A percentile compares a stretch with the other conserved stretches of the same genome.
Evolutionary conservation across 106 monocot species (phyloP).

Genomic region (Narthecium ossifragum): DNA sequence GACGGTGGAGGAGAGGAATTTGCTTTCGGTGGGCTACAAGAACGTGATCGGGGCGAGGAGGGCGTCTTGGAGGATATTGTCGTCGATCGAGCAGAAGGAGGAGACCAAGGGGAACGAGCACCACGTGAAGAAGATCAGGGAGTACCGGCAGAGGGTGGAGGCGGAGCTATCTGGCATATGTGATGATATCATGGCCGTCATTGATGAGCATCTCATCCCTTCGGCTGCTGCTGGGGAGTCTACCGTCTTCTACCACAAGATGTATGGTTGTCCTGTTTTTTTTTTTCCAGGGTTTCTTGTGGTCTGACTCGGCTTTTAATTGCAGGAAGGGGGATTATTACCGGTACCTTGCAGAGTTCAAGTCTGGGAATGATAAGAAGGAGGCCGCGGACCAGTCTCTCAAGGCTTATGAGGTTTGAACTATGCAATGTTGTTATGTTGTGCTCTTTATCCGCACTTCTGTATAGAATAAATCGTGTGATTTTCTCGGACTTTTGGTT

Average conservation of each 20-base stretch:
- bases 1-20: slow-evolving; percentile 42
- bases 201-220: slow-evolving; percentile 60
- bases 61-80: slow-evolving; percentile 41
- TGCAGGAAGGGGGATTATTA: slow-evolving; percentile 50
- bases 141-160: slow-evolving; percentile 40
- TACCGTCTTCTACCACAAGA: slow-evolving; percentile 63
- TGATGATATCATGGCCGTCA: slow-evolving; percentile 47
- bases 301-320: neutral
- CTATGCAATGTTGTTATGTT: no score
- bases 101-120: slow-evolving; percentile 24
- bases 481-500: neutral
- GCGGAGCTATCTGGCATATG: slow-evolving; percentile 39
- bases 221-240: slow-evolving; percentile 42
- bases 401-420: slow-evolving; percentile 48
- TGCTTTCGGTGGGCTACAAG: slow-evolving; percentile 43
- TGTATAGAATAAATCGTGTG: neutral
- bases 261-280: slow-evolving; percentile 17
- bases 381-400: slow-evolving; percentile 54
- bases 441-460: neutral
- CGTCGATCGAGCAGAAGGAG: slow-evolving; percentile 40
- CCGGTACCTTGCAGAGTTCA: slow-evolving; percentile 57
- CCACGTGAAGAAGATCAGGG: slow-evolving; percentile 18
- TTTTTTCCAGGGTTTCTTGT: neutral
- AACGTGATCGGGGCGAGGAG: slow-evolving; percentile 39
- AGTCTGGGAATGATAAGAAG: slow-evolving; percentile 41